phyloP scores from a whole-genome alignment of 2,329 filamentous ascomycete species.

The Nothophaeocryptopus gaeumannii region DNA sequence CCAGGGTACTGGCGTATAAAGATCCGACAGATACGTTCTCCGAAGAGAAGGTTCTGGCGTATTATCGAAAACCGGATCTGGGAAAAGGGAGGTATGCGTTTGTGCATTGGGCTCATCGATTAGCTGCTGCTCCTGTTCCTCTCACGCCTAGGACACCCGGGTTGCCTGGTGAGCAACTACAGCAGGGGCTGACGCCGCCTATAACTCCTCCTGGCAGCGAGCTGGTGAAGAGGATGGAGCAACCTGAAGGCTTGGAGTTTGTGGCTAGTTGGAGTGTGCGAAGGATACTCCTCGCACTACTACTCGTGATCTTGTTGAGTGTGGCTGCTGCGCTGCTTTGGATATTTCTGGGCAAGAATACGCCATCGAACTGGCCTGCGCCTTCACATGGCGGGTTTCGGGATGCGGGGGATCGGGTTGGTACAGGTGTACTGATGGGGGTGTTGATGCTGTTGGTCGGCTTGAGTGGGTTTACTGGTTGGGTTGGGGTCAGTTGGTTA shows the following conservation, averaged over 20 bases:
- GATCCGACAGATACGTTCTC: constrained; percentile 38
- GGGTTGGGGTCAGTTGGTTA: constrained; percentile 40
- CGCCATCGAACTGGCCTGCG: constrained; percentile 13
- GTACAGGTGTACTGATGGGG: constrained; percentile 34
- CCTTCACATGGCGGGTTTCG: constrained; percentile 25
- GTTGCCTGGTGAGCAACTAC: constrained; percentile 8
- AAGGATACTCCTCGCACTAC: constrained; percentile 31
- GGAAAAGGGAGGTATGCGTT: constrained; percentile 42
- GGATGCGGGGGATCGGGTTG: constrained; percentile 36
- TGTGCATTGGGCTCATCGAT: constrained; percentile 43
- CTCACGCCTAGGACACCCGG: too few species aligned
- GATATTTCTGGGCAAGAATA: constrained; percentile 36
- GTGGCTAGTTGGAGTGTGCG: constrained; percentile 34
- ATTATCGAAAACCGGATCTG: constrained; percentile 34
- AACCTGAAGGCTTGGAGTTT: constrained; percentile 38
- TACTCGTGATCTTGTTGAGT: constrained; percentile 29
- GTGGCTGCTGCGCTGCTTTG: constrained; percentile 35
- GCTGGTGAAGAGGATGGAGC: constrained; percentile 23
- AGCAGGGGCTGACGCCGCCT: not conserved
- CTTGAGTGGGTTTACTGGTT: constrained; percentile 33
- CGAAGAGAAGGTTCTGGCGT: constrained; percentile 38
- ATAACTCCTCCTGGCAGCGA: too few species aligned
- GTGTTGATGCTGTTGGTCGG: constrained; percentile 37
- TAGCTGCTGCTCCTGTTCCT: constrained; percentile 27
- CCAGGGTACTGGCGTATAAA: constrained; percentile 30